Base-by-base conservation (phyloP, 2,329 filamentous ascomycete species). In the Colletotrichum plurivorum region DNA sequence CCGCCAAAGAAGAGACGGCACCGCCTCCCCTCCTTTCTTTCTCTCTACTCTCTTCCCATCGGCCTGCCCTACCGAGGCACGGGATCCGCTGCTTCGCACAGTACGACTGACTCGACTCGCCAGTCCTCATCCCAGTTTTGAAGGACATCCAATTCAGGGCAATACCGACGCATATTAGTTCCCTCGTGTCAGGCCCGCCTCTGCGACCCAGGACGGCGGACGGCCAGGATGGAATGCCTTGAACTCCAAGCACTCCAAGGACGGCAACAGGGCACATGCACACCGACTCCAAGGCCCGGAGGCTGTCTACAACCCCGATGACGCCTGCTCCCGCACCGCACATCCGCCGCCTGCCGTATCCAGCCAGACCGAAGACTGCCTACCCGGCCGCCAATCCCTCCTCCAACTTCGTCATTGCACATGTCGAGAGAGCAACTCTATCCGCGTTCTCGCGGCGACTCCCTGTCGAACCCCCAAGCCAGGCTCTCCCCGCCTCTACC, bases 401-500 rank as follows among this genome's bases (percentile, higher is more conserved):
- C 4, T 27, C 31, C 31, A 10, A 36, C 31, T 20, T 55, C 61
- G 61, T 69, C 66, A 69, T 59, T 52, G 48, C 53, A 65, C 61
- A 55, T 65, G 46, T 59, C 61, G 61, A 55, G 61, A 55, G 15
- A 36, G 46, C 66, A 69, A 60, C 31, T 60, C 31, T 58, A 51
- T 20, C 43, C 49, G 25, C 31, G 51, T 49, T 18, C 46, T 51
- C 43, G 27, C 22, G 22, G 43, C 61, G 46, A 55, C 51, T 66
- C 55, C 66, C 63, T 69, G 66, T 69, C 66, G 18, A 15, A 31
- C 7, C 51, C 39, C 39, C 36, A 52, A 36, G 10, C 66, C 53
- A 41, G 62, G 55, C 51, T 69, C 55, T 66, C 66, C 66, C 66
- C 66, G 62, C 62, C 45, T 55, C n/a, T 20, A 41, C 54, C 22